phyloP scores from a whole-genome alignment of 2,329 filamentous ascomycete species.

The Penicillium crustosum region DNA sequence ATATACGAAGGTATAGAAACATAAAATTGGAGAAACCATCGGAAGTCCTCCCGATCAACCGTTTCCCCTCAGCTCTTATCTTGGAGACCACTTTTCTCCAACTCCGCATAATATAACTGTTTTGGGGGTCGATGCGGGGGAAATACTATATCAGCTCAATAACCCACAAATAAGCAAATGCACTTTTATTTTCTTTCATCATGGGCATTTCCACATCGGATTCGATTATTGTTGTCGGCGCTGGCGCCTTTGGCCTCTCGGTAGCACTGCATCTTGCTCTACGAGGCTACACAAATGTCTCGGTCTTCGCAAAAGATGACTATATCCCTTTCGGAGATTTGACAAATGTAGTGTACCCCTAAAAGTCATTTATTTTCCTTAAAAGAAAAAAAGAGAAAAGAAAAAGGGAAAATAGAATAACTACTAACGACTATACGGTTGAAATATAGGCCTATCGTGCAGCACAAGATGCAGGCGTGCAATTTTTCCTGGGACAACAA shows the following conservation, averaged over 20 bases:
- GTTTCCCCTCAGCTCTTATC: constrained; percentile 10
- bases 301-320: constrained; percentile 4
- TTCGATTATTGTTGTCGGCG: constrained; percentile 5
- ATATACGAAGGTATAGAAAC: neutral
- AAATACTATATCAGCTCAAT: constrained; percentile 14
- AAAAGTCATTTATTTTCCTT: neutral
- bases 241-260: constrained; percentile 16
- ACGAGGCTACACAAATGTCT: constrained; percentile 7
- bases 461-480: constrained; percentile 8
- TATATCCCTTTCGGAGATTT: neutral
- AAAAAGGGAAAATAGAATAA: neutral
- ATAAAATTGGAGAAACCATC: neutral
- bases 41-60: neutral
- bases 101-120: constrained; percentile 12
- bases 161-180: neutral
- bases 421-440: neutral
- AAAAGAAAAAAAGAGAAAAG: neutral
- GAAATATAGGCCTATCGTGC: constrained; percentile 3
- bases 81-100: neutral
- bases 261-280: constrained; percentile 6
- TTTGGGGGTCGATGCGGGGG: constrained; percentile 10
- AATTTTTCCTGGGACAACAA: constrained; percentile 1
- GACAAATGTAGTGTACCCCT: constrained; percentile 3
- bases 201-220: constrained; percentile 20
- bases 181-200: neutral